Percentiles rank a stretch among this genome's conserved stretches.
phyloP scores from a whole-genome alignment of 306 rosid species.

The Lathyrus oleraceus region DNA sequence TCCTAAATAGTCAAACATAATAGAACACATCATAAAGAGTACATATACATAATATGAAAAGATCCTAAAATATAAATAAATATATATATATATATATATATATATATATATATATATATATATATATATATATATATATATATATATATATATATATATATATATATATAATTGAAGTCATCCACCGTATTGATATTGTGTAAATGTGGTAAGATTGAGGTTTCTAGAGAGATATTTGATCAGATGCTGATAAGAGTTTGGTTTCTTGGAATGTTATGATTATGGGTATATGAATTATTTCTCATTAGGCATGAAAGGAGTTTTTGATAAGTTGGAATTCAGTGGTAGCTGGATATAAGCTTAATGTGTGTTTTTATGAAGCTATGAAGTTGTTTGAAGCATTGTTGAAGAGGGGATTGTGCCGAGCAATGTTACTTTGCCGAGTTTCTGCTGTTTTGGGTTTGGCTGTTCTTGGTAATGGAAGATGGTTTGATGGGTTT shows the following conservation, averaged over 20 bases:
- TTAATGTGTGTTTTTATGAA: slow-evolving; percentile 46
- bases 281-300: slow-evolving; percentile 58
- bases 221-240: slow-evolving; percentile 53
- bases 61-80: too few species aligned
- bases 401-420: slow-evolving; percentile 45
- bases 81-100: too few species aligned
- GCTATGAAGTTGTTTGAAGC: slow-evolving; percentile 44
- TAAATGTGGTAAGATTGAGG: slow-evolving; percentile 50
- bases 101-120: too few species aligned
- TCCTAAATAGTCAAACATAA: too few species aligned
- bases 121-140: too few species aligned
- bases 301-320: slow-evolving; percentile 44
- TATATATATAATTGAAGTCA: too few species aligned
- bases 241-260: slow-evolving; percentile 48
- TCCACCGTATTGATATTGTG: too few species aligned
- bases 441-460: slow-evolving; percentile 52
- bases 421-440: slow-evolving; percentile 53
- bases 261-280: slow-evolving; percentile 67
- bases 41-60: too few species aligned
- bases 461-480: slow-evolving; percentile 45
- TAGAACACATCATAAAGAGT: too few species aligned
- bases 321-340: slow-evolving; percentile 58
- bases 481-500: too few species aligned
- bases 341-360: slow-evolving; percentile 56
- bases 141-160: too few species aligned